Conservation (phyloP, 768 basidiomycete species). For the Lepiota brunneoincarnata region DNA sequence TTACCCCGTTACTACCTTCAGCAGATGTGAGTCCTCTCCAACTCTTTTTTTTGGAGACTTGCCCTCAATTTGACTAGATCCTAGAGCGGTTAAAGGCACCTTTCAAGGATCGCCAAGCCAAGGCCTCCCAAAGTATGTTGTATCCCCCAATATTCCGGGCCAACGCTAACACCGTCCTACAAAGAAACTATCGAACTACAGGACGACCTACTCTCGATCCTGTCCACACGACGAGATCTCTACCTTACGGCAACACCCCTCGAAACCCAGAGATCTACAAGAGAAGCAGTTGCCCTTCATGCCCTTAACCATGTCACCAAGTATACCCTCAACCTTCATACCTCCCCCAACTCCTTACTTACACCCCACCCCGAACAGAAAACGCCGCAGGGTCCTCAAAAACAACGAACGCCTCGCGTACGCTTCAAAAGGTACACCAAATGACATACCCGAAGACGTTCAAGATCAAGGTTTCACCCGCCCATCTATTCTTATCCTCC, state of each 20-base stretch:
- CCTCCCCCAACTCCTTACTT: not conserved
- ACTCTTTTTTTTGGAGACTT: not conserved
- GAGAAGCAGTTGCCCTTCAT: slow-evolving; percentile 77
- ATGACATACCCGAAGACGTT: slow-evolving; percentile 65
- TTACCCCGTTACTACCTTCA: slow-evolving; percentile 23
- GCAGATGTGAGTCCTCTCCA: slow-evolving; percentile 25
- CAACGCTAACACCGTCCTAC: slow-evolving; percentile 29
- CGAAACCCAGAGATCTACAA: slow-evolving; percentile 57
- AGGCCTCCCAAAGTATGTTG: slow-evolving; percentile 48
- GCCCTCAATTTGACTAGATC: slow-evolving; percentile 36
- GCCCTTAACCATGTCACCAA: slow-evolving; percentile 87
- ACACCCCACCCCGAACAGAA: slow-evolving; percentile 45
- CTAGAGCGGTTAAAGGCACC: slow-evolving; percentile 53
- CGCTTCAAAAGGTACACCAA: slow-evolving; percentile 53
- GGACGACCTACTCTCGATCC: slow-evolving; percentile 61
- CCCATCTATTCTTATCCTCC: slow-evolving; percentile 87
- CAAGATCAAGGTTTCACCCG: slow-evolving; percentile 99
- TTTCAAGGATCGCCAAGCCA: slow-evolving; percentile 52
- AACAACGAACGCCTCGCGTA: slow-evolving; percentile 91
- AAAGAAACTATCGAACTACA: slow-evolving; percentile 45
- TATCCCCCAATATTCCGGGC: not conserved
- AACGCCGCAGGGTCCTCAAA: slow-evolving; percentile 84
- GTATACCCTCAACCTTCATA: slow-evolving; percentile 38
- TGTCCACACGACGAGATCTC: slow-evolving; percentile 73
- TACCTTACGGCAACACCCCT: slow-evolving; percentile 67